These are phyloP conservation scores for Saccharomycopsis malanga DNA, from an alignment of 805 yeast genomes.

Conservation along the genomic window DNA sequence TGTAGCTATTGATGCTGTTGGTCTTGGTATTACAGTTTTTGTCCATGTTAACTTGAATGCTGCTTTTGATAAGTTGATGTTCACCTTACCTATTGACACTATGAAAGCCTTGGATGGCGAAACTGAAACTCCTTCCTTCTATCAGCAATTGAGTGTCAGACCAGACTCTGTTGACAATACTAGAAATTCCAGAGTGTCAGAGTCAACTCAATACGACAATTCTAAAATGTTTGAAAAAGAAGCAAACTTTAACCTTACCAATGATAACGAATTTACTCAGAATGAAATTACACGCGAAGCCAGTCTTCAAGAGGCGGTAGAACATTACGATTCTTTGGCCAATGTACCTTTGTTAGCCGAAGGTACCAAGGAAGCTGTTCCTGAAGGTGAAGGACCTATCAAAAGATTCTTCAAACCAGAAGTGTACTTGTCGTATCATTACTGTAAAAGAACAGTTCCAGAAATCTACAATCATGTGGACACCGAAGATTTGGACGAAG, in stretches of 20 bases:
- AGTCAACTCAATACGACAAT: neutral
- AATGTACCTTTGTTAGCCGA: constrained; percentile 65
- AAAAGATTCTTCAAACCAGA: constrained; percentile 49
- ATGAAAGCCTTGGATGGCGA: constrained; percentile 75
- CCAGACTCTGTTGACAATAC: neutral
- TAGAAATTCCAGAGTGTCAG: constrained; percentile 1
- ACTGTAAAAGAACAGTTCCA: constrained; percentile 47
- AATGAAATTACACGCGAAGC: neutral
- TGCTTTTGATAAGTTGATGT: constrained; percentile 60
- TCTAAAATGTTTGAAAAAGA: constrained; percentile 6
- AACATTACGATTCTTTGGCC: constrained; percentile 19
- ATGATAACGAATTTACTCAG: neutral
- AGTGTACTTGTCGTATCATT: constrained; percentile 42
- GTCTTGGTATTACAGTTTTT: constrained; percentile 58
- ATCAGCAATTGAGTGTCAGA: neutral
- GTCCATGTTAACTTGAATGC: constrained; percentile 55
- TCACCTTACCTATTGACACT: constrained; percentile 57
- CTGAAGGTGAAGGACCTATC: constrained; percentile 31
- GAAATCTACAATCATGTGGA: constrained; percentile 47
- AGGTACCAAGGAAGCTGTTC: constrained; percentile 36
- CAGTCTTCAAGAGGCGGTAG: constrained; percentile 1
- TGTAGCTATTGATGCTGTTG: constrained; percentile 63
- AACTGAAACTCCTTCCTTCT: constrained; percentile 53
- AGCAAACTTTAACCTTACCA: neutral
- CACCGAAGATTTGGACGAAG: constrained; percentile 37